These are phyloP conservation scores for Euphorbia celastroides DNA, from an alignment of 441 rosid genomes.

Conservation along the genomic window DNA sequence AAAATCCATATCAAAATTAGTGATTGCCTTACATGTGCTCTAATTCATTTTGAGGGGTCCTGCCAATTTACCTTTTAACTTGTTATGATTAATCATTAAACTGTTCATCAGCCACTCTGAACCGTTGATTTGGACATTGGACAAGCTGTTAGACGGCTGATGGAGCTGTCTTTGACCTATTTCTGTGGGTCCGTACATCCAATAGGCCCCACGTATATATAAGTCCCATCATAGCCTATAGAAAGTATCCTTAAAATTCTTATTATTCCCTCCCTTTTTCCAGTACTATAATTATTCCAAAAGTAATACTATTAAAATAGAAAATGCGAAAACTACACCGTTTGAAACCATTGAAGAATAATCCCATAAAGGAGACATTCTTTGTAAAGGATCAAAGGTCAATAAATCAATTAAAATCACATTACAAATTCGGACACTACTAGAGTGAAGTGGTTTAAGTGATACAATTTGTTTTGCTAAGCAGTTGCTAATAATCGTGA, in stretches of 20 bases:
- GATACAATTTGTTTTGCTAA: no score
- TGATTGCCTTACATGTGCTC: conserved; percentile 17
- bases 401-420: background rate
- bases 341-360: background rate
- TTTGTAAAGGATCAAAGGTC: background rate
- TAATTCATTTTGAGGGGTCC: conserved; percentile 9
- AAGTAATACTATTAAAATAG: background rate
- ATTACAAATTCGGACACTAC: background rate
- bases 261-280: background rate
- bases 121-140: conserved; percentile 26
- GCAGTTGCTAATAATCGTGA: no score
- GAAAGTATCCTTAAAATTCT: conserved; percentile 1
- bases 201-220: conserved; percentile 2
- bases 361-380: background rate
- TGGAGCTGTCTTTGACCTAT: conserved; percentile 11
- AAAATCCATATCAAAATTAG: background rate
- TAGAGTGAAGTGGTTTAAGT: no score
- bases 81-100: conserved; percentile 20
- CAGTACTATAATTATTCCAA: background rate
- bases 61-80: conserved; percentile 13
- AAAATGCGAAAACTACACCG: background rate
- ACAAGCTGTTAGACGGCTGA: conserved; percentile 17
- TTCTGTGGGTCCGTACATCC: conserved; percentile 17
- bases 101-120: conserved; percentile 5
- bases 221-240: conserved; percentile 13